Evolutionary conservation across 2,329 filamentous ascomycete species (phyloP).

Genomic region (Fusarium albosuccineum): DNA sequence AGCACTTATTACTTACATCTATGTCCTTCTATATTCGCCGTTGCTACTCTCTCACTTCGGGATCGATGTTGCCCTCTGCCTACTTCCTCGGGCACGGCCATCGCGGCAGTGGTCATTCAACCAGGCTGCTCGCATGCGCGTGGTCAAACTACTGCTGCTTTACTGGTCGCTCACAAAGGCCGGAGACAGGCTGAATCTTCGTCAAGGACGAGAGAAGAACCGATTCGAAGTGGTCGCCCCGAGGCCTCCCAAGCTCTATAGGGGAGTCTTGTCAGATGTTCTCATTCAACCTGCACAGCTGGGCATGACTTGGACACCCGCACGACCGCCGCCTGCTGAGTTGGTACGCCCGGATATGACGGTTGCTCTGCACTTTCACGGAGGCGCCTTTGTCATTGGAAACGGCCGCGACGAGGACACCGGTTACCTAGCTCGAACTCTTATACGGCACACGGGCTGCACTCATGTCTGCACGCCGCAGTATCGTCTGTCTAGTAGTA

Average conservation of each 20-base stretch:
- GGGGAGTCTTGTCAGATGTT: constrained; percentile 20
- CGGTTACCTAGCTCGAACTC: constrained; percentile 24
- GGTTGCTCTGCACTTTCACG: constrained; percentile 37
- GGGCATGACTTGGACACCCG: constrained; percentile 41
- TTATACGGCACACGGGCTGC: constrained; percentile 34
- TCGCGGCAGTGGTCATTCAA: constrained; percentile 24
- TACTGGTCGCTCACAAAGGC: constrained; percentile 37
- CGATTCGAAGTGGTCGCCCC: constrained; percentile 34
- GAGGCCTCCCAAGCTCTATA: constrained; percentile 32
- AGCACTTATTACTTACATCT: background rate
- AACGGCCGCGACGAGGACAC: constrained; percentile 41
- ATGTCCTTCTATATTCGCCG: constrained; percentile 15
- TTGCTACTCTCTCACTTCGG: constrained; percentile 35
- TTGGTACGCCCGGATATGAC: constrained; percentile 21
- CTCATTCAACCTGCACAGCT: constrained; percentile 19
- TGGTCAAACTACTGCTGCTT: constrained; percentile 32
- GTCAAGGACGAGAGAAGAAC: constrained; percentile 28
- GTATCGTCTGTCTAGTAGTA: constrained; percentile 36
- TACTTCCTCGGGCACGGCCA: constrained; percentile 27
- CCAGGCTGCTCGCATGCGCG: constrained; percentile 36
- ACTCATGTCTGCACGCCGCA: constrained; percentile 42
- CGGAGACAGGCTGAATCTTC: constrained; percentile 26
- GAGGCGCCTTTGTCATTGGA: constrained; percentile 37
- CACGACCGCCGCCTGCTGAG: constrained; percentile 26
- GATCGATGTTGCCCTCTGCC: constrained; percentile 27